Evolutionary conservation across 352 stramenopile species (phyloP), one percentile per base, ranked within the genome.

Genomic region (Phytophthora parvispora): DNA sequence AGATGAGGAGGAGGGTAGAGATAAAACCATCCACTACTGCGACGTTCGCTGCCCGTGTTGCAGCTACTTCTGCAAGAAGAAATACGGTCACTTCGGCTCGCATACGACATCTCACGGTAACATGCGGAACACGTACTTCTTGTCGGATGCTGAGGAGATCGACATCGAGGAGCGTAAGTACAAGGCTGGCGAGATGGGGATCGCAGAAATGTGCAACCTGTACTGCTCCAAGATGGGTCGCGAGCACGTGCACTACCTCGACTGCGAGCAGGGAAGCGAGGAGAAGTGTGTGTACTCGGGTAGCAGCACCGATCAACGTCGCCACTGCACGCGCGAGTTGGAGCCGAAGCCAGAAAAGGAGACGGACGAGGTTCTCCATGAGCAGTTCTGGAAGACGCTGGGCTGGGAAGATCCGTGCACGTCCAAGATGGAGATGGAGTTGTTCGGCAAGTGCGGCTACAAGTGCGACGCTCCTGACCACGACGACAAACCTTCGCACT

Each of bases 171-270:
- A 91, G 45, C 83, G 87, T 47, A 90, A 94, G 74, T 96, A 94
- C 64, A 65, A 74, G 16, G 72, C 77, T 15, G 86, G 88, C 1
- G 88, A 96, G 61, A 54, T 63, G 7, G 88, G 88, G 10, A 88
- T 77, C 3, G 86, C 88, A 3, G 86, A 96, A 52, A 94, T 94
- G 84, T 96, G 86, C 57, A 93, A 90, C 29, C 58, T 94, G 20
- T 94, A 86, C 63, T 96, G 84, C 64, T 84, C 85, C 7, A 93
- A 93, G 62, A 94, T 91, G 80, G 89, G 86, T 43, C 86, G 83
- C 16, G 75, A 78, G 9, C 86, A 96, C 38, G 84, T 94, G 6
- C 87, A 94, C 58, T 96, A 92, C 38, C 43, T 96, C 16, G 65
- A 84, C 4, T 96, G 88, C 32, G 77, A 91, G 1, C 77, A 92